Conservation (phyloP, 805 yeast genomes). For the Candida glaebosa region DNA sequence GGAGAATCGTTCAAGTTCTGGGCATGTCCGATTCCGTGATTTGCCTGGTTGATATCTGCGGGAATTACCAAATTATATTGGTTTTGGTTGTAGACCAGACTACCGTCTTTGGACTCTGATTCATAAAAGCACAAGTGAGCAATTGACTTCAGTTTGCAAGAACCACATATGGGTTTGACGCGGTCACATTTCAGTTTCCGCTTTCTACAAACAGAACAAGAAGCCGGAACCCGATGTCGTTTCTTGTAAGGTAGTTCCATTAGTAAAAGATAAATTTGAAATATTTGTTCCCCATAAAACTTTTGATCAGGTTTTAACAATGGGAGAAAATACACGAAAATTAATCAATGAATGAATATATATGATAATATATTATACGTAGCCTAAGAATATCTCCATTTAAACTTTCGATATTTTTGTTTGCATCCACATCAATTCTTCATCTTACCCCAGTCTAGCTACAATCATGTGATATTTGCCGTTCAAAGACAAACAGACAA, state of each 20-base stretch:
- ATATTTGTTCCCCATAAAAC: background rate
- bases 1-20: too few species aligned
- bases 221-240: slow-evolving; percentile 39
- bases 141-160: slow-evolving; percentile 39
- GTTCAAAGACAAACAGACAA: too few species aligned
- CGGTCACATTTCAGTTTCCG: slow-evolving; percentile 43
- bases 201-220: slow-evolving; percentile 43
- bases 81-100: background rate
- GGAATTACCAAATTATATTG: background rate
- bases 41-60: background rate
- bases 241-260: slow-evolving; percentile 30
- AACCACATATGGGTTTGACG: slow-evolving; percentile 40
- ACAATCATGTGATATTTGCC: too few species aligned
- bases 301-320: too few species aligned
- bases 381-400: too few species aligned
- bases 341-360: background rate
- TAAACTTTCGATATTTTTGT: too few species aligned
- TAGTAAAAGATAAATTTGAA: background rate
- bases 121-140: slow-evolving; percentile 42
- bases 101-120: slow-evolving; percentile 12
- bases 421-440: too few species aligned
- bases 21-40: too few species aligned
- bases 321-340: background rate
- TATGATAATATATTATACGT: background rate
- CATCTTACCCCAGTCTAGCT: too few species aligned